Percentiles rank a stretch among this genome's conserved stretches.
phyloP scores from a whole-genome alignment of 2,329 filamentous ascomycete genomes.

The Microsporum ferrugineum region DNA sequence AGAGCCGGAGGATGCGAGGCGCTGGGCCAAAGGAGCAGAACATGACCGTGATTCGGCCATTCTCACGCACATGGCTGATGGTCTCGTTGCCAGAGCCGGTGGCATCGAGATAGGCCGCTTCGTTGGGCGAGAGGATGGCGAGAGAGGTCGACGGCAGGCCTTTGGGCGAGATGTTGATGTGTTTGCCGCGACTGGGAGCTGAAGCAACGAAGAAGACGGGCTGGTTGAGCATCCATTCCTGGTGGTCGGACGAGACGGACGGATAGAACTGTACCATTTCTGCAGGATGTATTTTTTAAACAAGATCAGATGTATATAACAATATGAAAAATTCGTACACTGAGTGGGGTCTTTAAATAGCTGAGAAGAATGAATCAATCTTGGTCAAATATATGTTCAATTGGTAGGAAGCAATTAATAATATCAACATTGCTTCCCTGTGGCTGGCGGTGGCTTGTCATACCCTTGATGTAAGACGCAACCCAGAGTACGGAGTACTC shows the following conservation, averaged over 20 bases:
- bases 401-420: not conserved
- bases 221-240: conserved; percentile 54
- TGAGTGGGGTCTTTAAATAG: not conserved
- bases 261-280: conserved; percentile 50
- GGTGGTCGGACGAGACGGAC: conserved; percentile 45
- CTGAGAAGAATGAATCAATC: not conserved
- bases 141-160: conserved; percentile 54
- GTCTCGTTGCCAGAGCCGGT: conserved; percentile 68
- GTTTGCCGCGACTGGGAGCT: conserved; percentile 53
- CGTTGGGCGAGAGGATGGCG: conserved; percentile 46
- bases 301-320: too few relatives aligned
- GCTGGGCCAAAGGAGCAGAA: conserved; percentile 54
- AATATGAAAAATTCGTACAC: not conserved
- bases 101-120: conserved; percentile 60
- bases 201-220: conserved; percentile 66
- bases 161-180: conserved; percentile 70
- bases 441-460: not conserved
- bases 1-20: conserved; percentile 54
- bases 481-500: not conserved
- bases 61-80: conserved; percentile 64
- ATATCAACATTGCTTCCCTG: not conserved
- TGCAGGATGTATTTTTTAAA: too few relatives aligned
- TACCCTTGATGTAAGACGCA: not conserved
- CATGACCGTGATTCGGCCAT: conserved; percentile 62
- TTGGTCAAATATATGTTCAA: not conserved